Evolutionary conservation across 139 green algal genomes (phyloP), one percentile per base, ranked within the genome.

Genomic region (Gonium pectorale): DNA sequence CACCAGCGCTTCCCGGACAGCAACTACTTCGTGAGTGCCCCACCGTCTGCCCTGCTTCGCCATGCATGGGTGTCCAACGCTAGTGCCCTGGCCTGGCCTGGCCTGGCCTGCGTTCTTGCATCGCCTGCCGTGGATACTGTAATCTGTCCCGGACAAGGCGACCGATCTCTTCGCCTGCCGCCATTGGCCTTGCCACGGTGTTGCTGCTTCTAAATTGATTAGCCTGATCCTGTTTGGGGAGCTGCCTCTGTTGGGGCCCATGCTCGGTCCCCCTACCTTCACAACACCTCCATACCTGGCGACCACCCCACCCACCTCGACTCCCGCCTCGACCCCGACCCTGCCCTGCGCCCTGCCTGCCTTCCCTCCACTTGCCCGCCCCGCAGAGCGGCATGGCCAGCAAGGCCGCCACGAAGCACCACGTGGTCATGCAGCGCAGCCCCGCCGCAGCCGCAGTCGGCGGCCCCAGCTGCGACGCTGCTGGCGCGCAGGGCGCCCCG

Each of bases 1-100:
- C 79, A 85, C 35, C 33, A 46, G 26, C 79, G 66, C 35, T 85
- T 85, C 37, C 79, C 79, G 0, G 79, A 85, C 64, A 52, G 46
- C 49, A 29, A 35, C 13, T 85, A 85, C 64, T 85, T 85, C 15
- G 64, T 78, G 22, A 84, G 78, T 72, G 35, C 5, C 3, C 49
- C 21, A 33, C 51, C 9, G 6, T 64, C 6, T 9, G 56, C 15
- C 56, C 9, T 64, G 56, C 56, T 33, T 21, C 56, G n/a, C 24
- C 15, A 6, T 35, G 17, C 56, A 29, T 9, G 19, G 49, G 49
- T 56, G 13, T 56, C 56, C 6, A 64, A 64, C 15, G 24, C 56
- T 64, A 64, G 56, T 33, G 49, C 17, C 49, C 49, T 56, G 49
- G 17, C 49, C 13, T 56, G 49, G 13, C 13, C 13, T 56, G 49